Base-by-base conservation (phyloP, 2,329 filamentous ascomycete species). In the Cercospora sp. region DNA sequence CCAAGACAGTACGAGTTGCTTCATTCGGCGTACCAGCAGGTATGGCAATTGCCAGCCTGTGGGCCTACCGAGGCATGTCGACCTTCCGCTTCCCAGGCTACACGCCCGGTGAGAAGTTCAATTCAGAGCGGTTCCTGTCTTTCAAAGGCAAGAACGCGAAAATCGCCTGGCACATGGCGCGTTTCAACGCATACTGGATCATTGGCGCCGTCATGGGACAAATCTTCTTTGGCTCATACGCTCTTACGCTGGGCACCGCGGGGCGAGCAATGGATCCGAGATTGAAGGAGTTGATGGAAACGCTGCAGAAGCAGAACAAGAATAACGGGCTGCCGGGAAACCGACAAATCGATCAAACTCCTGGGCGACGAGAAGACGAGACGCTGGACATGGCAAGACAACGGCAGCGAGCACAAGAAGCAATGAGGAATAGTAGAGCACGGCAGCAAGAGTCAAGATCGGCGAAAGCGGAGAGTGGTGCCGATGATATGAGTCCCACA, bases 61-160 rank as follows among this genome's bases (percentile, higher is more conserved):
- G 78, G 60, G 79, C 76, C 67, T 81, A 78, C 40, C 73, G 73
- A 1, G 80, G 78, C 1, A 73, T 74, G 63, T 70, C 68, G n/a
- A 75, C 70, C 18, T 79, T 77, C 67, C 75, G 78, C 10, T 84
- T 83, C 62, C 82, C 82, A 3, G 78, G 81, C 42, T 82, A 77
- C 57, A 77, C 78, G 58, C 81, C 82, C 0, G 70, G 75, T 0
- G 77, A 78, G 67, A 73, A 73, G 12, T 80, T 82, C 64, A 77
- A 80, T 36, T 78, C 77, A 4, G 79, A 83, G 36, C 78, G 76
- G 30, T 73, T 79, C 73, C 65, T 71, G 70, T 66, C 73, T 1
- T 40, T 79, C 0, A 76, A 72, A 60, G 81, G 81, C 0, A 71
- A 74, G 1, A 60, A 66, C 63, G 82, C 82, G 10, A 72, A 76